phyloP scores from a whole-genome alignment of 2,329 filamentous ascomycete genomes.

The Fusarium nurragi region DNA sequence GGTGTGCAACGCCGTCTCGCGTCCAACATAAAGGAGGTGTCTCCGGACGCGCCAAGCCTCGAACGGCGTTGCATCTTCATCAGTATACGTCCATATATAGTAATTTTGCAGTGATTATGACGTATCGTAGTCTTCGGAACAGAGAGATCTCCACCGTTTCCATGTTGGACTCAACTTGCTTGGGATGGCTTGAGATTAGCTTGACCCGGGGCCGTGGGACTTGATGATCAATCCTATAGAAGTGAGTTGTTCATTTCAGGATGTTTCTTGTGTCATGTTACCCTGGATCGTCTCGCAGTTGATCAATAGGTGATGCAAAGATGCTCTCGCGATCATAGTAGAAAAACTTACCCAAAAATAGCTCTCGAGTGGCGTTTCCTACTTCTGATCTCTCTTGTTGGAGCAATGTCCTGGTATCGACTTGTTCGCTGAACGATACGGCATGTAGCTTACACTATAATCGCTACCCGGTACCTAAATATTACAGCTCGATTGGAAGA shows the following conservation, averaged over 20 bases:
- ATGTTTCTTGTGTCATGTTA: neutral
- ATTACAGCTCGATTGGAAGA: neutral
- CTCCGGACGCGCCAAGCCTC: constrained; percentile 14
- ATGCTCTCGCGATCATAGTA: too few relatives aligned
- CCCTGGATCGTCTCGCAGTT: neutral
- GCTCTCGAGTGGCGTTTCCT: too few relatives aligned
- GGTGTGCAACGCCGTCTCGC: constrained; percentile 9
- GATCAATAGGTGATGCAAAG: neutral
- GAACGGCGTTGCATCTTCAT: constrained; percentile 6
- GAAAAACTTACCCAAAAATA: too few relatives aligned
- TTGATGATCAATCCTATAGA: neutral
- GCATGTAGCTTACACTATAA: neutral
- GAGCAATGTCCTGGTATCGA: neutral
- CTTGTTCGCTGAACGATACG: neutral
- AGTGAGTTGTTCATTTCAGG: neutral
- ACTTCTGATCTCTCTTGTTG: neutral
- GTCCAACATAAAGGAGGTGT: neutral
- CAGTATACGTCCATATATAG: constrained; percentile 8
- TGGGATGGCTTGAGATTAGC: neutral
- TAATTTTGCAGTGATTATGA: constrained; percentile 23
- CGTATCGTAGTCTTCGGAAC: neutral
- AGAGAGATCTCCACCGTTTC: neutral
- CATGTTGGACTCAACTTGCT: neutral
- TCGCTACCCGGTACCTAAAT: neutral
- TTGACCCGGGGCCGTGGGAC: neutral